Conservation (phyloP, 176 grass and related monocot genomes). For the Oryza glumipatula region DNA sequence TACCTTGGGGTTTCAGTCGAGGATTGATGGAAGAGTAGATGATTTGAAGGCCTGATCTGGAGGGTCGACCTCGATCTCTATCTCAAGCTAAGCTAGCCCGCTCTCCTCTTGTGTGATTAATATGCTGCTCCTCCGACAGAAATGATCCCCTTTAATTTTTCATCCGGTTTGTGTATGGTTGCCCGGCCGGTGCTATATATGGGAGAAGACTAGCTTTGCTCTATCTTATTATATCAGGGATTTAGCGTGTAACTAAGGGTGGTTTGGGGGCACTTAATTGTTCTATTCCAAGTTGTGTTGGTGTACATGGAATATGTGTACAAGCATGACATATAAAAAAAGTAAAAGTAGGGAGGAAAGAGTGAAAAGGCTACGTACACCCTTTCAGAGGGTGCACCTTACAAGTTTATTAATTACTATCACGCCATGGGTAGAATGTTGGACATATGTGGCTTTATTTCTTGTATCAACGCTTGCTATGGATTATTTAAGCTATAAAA, state of each 20-base stretch:
- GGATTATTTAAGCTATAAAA: not conserved
- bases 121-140: not conserved
- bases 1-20: conserved; percentile 37
- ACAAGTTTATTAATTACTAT: not conserved
- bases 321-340: conserved; percentile 37
- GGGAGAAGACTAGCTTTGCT: conserved; percentile 38
- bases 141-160: not conserved
- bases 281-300: conserved; percentile 54
- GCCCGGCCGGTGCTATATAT: conserved; percentile 33
- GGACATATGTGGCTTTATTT: not conserved
- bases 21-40: conserved; percentile 7
- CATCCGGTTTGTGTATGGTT: conserved; percentile 17
- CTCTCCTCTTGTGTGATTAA: not conserved
- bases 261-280: conserved; percentile 4
- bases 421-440: not conserved
- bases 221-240: not conserved
- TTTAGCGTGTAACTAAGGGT: not conserved
- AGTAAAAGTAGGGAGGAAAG: conserved; percentile 8
- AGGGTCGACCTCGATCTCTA: not conserved
- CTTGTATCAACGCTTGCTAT: not conserved
- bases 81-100: not conserved
- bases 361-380: conserved; percentile 37
- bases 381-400: not conserved
- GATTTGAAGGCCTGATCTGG: not conserved
- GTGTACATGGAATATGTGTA: conserved; percentile 48